A percentile compares a stretch with the other conserved stretches of the same genome.
These are phyloP conservation scores for Botrytis hyacinthi DNA, from an alignment of 2,329 filamentous ascomycete species.

Conservation along the genomic window DNA sequence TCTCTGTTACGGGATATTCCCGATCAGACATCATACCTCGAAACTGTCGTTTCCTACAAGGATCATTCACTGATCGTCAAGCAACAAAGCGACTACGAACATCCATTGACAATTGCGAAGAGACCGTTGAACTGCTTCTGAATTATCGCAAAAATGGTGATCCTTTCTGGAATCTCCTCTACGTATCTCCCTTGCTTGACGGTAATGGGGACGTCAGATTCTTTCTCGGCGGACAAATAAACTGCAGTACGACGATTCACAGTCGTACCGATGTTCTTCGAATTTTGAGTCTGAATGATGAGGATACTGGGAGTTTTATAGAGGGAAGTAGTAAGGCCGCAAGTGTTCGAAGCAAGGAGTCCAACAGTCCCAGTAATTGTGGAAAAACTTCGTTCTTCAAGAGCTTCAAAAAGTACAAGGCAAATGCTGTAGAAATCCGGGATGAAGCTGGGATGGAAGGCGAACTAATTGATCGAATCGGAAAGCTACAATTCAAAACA, in stretches of 20 bases:
- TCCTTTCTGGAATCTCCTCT: slow-evolving; percentile 58
- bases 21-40: slow-evolving; percentile 48
- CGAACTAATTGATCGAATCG: slow-evolving; percentile 41
- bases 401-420: slow-evolving; percentile 32
- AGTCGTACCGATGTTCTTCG: slow-evolving; percentile 51
- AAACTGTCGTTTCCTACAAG: slow-evolving; percentile 52
- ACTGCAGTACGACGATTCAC: slow-evolving; percentile 54
- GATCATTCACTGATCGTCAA: slow-evolving; percentile 45
- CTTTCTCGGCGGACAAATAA: slow-evolving; percentile 56
- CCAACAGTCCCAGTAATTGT: slow-evolving; percentile 8
- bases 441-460: slow-evolving; percentile 44
- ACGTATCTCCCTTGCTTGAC: slow-evolving; percentile 52
- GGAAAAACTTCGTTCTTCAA: slow-evolving; percentile 32
- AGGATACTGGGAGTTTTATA: slow-evolving; percentile 36
- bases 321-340: slow-evolving; percentile 27
- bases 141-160: slow-evolving; percentile 52
- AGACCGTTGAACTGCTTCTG: slow-evolving; percentile 50
- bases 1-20: slow-evolving; percentile 50
- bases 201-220: slow-evolving; percentile 48
- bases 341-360: slow-evolving; percentile 14
- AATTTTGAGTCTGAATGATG: slow-evolving; percentile 44
- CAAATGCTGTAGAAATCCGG: slow-evolving; percentile 22
- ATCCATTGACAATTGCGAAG: slow-evolving; percentile 44
- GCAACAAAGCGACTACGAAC: slow-evolving; percentile 45
- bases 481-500: slow-evolving; percentile 40